Evolutionary conservation across 495 filamentous ascomycete species (phyloP), one percentile per base, ranked within the genome.

Genomic region (Xylaria acuta): DNA sequence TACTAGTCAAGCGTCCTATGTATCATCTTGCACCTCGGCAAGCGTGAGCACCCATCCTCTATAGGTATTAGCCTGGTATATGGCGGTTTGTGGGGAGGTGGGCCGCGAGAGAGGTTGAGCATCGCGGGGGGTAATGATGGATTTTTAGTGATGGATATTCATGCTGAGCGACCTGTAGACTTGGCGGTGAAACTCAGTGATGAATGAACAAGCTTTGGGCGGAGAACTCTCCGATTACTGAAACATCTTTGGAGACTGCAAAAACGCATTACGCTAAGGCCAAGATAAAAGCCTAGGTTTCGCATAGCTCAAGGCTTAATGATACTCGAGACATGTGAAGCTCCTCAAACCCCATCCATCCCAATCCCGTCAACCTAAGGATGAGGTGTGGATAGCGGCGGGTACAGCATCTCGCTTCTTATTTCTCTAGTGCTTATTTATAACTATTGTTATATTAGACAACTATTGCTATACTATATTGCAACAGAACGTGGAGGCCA

Each of bases 81-180:
- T 34, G 12, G 65, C 56, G 49, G 65, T 56, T 56, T 67, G 65
- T 67, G 65, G 65, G 49, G 65, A 67, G 59, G 68, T 70, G 68
- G 68, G 45, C 67, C 67, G 25, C 14, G 43, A 22, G 34, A 70
- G 30, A 41, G 30, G 58, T 62, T 36, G 43, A 47, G 56, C 32
- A 20, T 47, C 34, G 67, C 22, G 51, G 38, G 54, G 54, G 54
- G 25, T 18, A 30, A 58, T 69, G 2, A 59, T 25, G 38, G 20
- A 25, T 47, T 59, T 58, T 53, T 14, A 69, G 56, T 69, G 66
- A 59, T 59, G 66, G 66, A 69, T 69, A 51, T 68, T 68, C 49
- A 20, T 68, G 36, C 53, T 43, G 12, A 54, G 22, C 30, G 16
- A 36, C 36, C 14, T 56, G 20, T 67, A 49, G 47, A 67, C 34